Evolutionary conservation across 208 protist genomes (phyloP), one percentile per base, ranked within the genome.

Genomic region (Trypanosoma lewisi): DNA sequence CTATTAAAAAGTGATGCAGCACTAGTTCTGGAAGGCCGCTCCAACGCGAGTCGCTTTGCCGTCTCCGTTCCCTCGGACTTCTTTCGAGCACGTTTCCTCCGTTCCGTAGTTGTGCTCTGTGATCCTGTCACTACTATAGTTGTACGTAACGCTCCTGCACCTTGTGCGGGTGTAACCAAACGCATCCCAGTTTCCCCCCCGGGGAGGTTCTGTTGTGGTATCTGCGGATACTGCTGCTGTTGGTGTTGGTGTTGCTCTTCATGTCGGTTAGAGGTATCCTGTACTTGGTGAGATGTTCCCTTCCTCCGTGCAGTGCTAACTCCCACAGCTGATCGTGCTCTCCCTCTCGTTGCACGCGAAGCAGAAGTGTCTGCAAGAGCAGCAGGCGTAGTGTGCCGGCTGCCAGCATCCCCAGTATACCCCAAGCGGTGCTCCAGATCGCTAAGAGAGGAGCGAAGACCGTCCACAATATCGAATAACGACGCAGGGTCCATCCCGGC

Each of bases 1-100:
- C 54, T 16, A 4, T 57, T 42, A 51, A 73, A 73, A 11, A 73
- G 57, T n/a, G 59, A 59, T 2, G 57, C 51, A 21, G 65, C 37
- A 71, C 21, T 48, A 37, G 31, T 16, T 28, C 28, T 6, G 36
- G 52, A 53, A 36, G 4, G n/a, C 23, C 9, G 4, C 30, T 70
- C 63, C 1, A 39, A 8, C 12, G 63, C 54, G 4, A 34, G 54
- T 21, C 55, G 63, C 27, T 63, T 70, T 21, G 30, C 23, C 7
- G 31, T 27, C 45, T 42, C 36, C 39, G 33, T 28, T 33, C 44
- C 31, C n/a, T 34, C 47, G 19, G 12, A 5, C 23, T 34, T 55
- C 37, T 60, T 58, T 36, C 54, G 41, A 39, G 1, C 34, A 54
- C 63, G 52, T 19, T 70, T 70, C 34, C 56, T 61, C 1, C 51